These are phyloP conservation scores for Casuarina equisetifolia DNA, from an alignment of 306 rosid genomes.

Conservation along the genomic window DNA sequence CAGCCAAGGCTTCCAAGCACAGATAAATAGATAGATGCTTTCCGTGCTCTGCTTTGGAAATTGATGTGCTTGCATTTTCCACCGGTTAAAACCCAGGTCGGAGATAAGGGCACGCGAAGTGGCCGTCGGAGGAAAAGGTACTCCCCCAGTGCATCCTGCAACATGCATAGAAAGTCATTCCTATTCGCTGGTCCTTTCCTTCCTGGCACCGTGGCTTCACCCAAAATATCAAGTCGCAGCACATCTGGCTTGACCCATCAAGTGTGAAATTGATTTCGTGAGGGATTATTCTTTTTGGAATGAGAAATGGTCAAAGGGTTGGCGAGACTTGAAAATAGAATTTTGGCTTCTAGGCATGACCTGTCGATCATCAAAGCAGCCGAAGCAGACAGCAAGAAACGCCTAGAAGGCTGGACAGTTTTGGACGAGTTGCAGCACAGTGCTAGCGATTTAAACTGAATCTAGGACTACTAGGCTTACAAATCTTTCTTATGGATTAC, in stretches of 20 bases:
- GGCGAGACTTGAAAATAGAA: neutral
- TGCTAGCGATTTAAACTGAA: conserved; percentile 12
- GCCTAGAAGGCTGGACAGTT: conserved; percentile 24
- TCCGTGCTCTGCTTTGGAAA: conserved; percentile 51
- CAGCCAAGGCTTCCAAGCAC: neutral
- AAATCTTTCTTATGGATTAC: neutral
- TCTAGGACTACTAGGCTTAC: neutral
- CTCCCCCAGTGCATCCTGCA: neutral
- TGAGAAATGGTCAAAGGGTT: neutral
- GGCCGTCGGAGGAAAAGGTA: conserved; percentile 34
- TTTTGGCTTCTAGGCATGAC: conserved; percentile 7
- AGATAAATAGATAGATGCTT: neutral
- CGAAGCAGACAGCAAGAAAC: conserved; percentile 34
- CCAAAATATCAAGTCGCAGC: too few species aligned
- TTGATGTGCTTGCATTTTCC: conserved; percentile 46
- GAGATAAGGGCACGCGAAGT: conserved; percentile 32
- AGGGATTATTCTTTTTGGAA: too few species aligned
- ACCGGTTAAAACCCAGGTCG: conserved; percentile 32
- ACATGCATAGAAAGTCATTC: too few species aligned
- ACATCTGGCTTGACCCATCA: too few species aligned
- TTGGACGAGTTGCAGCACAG: conserved; percentile 32
- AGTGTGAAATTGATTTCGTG: too few species aligned
- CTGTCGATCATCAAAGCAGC: conserved; percentile 31
- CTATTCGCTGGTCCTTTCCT: too few species aligned
- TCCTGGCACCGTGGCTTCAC: too few species aligned